These are phyloP conservation scores for Metarhizium brunneum DNA, from an alignment of 2,329 filamentous ascomycete species.

Conservation along the genomic window DNA sequence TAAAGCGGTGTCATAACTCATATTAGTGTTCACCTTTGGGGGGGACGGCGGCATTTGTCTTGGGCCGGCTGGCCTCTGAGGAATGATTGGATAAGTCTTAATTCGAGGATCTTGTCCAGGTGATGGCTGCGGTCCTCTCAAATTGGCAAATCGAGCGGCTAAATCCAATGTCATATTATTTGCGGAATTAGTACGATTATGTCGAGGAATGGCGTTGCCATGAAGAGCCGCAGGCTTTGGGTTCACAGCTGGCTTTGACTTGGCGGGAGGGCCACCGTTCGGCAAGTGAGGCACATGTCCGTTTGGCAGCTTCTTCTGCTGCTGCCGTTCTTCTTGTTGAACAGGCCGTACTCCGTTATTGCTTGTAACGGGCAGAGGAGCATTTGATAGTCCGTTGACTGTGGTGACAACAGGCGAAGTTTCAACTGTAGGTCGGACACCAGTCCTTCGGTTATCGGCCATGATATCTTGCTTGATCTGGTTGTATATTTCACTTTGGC, in stretches of 20 bases:
- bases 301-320: background rate
- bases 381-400: background rate
- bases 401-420: slow-evolving; percentile 11
- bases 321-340: background rate
- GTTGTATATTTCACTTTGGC: slow-evolving; percentile 41
- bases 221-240: slow-evolving; percentile 61
- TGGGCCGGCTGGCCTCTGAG: slow-evolving; percentile 33
- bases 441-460: slow-evolving; percentile 53
- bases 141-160: slow-evolving; percentile 45
- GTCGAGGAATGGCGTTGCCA: slow-evolving; percentile 40
- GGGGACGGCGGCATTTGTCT: slow-evolving; percentile 39
- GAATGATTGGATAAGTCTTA: slow-evolving; percentile 36
- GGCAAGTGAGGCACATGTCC: slow-evolving; percentile 7
- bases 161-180: slow-evolving; percentile 37
- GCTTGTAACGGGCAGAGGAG: background rate
- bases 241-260: slow-evolving; percentile 40
- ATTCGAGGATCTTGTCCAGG: slow-evolving; percentile 44
- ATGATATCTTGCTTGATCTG: slow-evolving; percentile 51
- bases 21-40: slow-evolving; percentile 33
- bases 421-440: slow-evolving; percentile 36
- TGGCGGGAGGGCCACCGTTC: slow-evolving; percentile 15
- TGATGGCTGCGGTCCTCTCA: slow-evolving; percentile 34
- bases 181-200: slow-evolving; percentile 16
- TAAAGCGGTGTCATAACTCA: slow-evolving; percentile 45
- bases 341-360: background rate